Percentiles rank a stretch among this genome's conserved stretches.
These are phyloP conservation scores for Ceratobasidium sp. DNA, from an alignment of 1,284 basidiomycete species.

Conservation along the genomic window DNA sequence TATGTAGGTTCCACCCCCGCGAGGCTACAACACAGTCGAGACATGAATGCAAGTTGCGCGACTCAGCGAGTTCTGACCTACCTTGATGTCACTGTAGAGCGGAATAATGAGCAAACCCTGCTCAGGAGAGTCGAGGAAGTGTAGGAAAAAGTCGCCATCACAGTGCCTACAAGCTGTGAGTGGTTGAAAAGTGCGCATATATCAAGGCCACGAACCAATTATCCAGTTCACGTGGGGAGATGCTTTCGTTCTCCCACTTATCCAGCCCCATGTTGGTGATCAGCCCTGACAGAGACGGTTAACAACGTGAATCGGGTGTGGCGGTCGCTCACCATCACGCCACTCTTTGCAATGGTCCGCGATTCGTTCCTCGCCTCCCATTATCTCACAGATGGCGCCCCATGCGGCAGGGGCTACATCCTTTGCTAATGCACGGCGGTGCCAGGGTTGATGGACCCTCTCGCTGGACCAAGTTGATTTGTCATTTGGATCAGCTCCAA, in stretches of 20 bases:
- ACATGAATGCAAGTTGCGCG: neutral
- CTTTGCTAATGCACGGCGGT: constrained; percentile 50
- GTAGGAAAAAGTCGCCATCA: constrained; percentile 46
- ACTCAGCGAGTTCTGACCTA: neutral
- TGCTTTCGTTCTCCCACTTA: constrained; percentile 45
- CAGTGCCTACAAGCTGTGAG: constrained; percentile 12
- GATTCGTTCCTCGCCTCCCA: constrained; percentile 43
- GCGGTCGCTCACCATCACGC: constrained; percentile 33
- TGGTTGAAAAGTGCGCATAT: neutral
- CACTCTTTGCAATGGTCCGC: constrained; percentile 43
- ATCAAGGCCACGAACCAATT: constrained; percentile 37
- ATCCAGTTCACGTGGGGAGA: constrained; percentile 31
- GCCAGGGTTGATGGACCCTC: constrained; percentile 53
- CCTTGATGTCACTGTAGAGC: constrained; percentile 49
- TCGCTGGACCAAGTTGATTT: constrained; percentile 55
- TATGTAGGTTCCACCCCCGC: constrained; percentile 50
- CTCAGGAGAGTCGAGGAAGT: constrained; percentile 51
- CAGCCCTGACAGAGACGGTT: constrained; percentile 27
- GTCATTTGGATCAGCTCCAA: constrained; percentile 54
- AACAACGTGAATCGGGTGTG: neutral
- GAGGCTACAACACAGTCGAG: constrained; percentile 19
- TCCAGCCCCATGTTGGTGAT: constrained; percentile 44
- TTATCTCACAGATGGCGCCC: constrained; percentile 52
- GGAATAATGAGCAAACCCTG: constrained; percentile 50
- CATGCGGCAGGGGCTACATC: constrained; percentile 53